Evolutionary conservation across 345 rosid genomes (phyloP).

Genomic region (Trapa bicornis): DNA sequence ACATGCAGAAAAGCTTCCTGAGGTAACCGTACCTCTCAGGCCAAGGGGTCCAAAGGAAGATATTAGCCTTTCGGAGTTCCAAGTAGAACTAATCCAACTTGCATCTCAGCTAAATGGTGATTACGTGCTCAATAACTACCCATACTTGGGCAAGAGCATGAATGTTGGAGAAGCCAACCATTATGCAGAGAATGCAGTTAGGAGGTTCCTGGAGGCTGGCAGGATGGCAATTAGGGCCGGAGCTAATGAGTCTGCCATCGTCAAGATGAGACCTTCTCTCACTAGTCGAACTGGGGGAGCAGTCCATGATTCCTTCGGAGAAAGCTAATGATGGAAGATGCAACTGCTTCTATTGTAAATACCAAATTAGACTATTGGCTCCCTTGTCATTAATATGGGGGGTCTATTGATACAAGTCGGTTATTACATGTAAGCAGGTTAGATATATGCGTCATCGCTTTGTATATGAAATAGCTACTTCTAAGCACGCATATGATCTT

Average conservation of each 20-base stretch:
- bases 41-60: conserved; percentile 78
- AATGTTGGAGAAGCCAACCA: conserved; percentile 70
- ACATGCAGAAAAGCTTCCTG: conserved; percentile 62
- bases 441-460: no score
- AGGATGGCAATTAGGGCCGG: conserved; percentile 80
- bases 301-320: neutral
- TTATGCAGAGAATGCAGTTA: conserved; percentile 81
- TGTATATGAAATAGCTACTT: no score
- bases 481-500: no score
- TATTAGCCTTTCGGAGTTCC: conserved; percentile 69
- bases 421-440: no score
- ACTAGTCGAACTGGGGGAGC: conserved; percentile 31
- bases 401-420: neutral
- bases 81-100: conserved; percentile 87
- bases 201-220: conserved; percentile 91
- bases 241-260: conserved; percentile 79
- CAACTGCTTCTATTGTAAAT: neutral
- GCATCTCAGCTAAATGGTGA: conserved; percentile 96
- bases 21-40: conserved; percentile 42
- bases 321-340: conserved; percentile 3
- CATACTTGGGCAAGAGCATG: conserved; percentile 78
- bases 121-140: conserved; percentile 65
- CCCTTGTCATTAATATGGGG: no score
- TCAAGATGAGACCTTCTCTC: conserved; percentile 86
- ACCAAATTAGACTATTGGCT: neutral